Base-by-base conservation (phyloP, 2,329 filamentous ascomycete genomes). In the Neoascochyta sp. region DNA sequence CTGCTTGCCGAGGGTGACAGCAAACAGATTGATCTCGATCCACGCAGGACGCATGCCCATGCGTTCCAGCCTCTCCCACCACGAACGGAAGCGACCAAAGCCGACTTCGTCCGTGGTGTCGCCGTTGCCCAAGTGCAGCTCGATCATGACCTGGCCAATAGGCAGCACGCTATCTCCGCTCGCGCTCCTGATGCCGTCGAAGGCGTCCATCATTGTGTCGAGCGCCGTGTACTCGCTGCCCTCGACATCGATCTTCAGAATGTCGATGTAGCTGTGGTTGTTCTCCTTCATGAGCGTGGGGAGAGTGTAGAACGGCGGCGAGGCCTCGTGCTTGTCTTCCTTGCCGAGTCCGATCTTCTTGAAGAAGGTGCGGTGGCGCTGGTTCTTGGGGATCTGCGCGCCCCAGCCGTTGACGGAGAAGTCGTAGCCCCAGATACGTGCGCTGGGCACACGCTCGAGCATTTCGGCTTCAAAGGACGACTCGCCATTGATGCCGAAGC, bases 11-110 rank as follows among this genome's bases (percentile, higher is more conserved):
- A 57, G 32, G 0, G 53, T 57, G 17, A 59, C 47, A 9, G 53
- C 51, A 36, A 59, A 50, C 1, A 59, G 45, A 22, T 59, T 59
- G 3, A 59, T 48, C 38, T 59, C 55, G 34, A 59, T 52, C 55
- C 55, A 59, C 9, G 47, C 48, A 4, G 55, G 53, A 9, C 55
- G 44, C 55, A 59, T 59, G 10, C 55, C 55, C 55, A 59, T 55
- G 12, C 37, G 44, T 42, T 59, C 55, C 13, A 59, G 32, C 11
- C 55, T 35, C 41, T 57, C 52, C 55, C 55, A 59, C 55, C 55
- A 59, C n/a, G 23, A 45, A 16, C 44, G 34, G 32, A 57, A 57
- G 13, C 52, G 41, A 7, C 34, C 41, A 35, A 57, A 59, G 25
- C 49, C 45, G 6, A 57, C 45, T 22, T 31, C 33, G 5, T 39